Evolutionary conservation across 2,329 filamentous ascomycete genomes (phyloP).

Genomic region (Phialocephala subalpina): DNA sequence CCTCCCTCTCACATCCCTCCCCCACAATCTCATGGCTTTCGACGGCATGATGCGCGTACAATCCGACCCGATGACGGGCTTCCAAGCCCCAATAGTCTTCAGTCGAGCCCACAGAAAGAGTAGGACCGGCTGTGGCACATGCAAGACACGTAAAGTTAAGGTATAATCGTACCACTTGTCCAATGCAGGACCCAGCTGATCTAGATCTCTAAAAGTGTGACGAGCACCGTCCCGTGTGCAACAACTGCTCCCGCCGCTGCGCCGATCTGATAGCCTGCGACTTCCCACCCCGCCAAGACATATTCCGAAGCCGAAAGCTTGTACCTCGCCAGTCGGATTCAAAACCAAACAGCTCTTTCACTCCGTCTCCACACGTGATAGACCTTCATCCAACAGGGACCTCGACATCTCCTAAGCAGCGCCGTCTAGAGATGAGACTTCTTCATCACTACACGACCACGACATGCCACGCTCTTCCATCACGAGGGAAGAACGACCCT

Average conservation of each 20-base stretch:
- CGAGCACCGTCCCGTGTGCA: not conserved
- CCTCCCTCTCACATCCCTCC: too few relatives aligned
- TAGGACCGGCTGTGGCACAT: not conserved
- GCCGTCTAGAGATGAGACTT: constrained; percentile 1
- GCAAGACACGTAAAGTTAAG: not conserved
- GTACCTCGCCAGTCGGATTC: not conserved
- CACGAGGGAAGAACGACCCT: not conserved
- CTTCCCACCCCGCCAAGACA: not conserved
- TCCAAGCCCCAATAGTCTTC: not conserved
- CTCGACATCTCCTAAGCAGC: not conserved
- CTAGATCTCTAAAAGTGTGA: not conserved
- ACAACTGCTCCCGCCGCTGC: not conserved
- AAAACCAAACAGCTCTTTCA: not conserved
- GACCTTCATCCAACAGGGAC: not conserved
- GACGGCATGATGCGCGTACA: not conserved
- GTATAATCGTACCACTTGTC: not conserved
- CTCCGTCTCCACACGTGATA: not conserved
- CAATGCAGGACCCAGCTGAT: not conserved
- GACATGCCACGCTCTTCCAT: not conserved
- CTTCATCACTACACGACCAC: not conserved
- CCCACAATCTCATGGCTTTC: too few relatives aligned
- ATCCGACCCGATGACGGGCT: not conserved
- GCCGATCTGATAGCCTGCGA: not conserved
- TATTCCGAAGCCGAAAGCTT: not conserved
- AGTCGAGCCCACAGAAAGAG: constrained; percentile 5